phyloP scores from a whole-genome alignment of 495 filamentous ascomycete species.

The Penicillium parvum region DNA sequence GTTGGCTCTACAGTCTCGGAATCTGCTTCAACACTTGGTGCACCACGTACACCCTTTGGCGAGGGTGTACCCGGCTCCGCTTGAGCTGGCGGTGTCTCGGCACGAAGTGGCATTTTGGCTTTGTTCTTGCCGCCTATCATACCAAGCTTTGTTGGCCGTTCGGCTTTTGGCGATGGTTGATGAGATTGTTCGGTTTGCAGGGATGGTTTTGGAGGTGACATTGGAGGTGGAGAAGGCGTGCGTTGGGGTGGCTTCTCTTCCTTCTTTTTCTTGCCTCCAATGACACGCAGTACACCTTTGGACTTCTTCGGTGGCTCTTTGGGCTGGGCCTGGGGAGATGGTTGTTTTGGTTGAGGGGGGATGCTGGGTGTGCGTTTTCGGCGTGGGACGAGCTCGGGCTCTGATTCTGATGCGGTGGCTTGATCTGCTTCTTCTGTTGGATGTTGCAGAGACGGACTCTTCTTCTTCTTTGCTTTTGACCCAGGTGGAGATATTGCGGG shows the following conservation, averaged over 20 bases:
- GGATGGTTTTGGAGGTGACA: constrained; percentile 7
- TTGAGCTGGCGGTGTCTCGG: constrained; percentile 1
- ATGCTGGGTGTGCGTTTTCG: background rate
- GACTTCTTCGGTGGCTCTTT: constrained; percentile 16
- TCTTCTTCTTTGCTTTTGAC: constrained; percentile 3
- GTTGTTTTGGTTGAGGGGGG: constrained; percentile 5
- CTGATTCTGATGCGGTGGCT: constrained; percentile 18
- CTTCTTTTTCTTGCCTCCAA: constrained; percentile 37
- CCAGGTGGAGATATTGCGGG: background rate
- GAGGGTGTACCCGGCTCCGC: background rate
- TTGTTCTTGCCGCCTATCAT: constrained; percentile 34
- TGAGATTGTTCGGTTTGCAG: background rate
- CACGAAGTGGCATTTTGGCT: constrained; percentile 1
- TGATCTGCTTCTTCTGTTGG: constrained; percentile 5
- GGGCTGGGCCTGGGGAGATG: constrained; percentile 1
- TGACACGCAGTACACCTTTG: constrained; percentile 29
- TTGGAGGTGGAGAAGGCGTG: constrained; percentile 3
- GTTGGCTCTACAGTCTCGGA: too few species aligned
- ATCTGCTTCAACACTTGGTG: background rate
- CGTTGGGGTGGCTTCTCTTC: background rate
- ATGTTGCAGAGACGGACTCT: constrained; percentile 2
- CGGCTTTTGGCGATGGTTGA: constrained; percentile 15
- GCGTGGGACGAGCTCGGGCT: constrained; percentile 7
- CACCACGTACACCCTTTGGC: background rate
- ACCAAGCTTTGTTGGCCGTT: constrained; percentile 29